Percentiles rank a stretch among this genome's conserved stretches.
Evolutionary conservation across 2,329 filamentous ascomycete species (phyloP).

Genomic region (Paracoccidioides brasiliensis): DNA sequence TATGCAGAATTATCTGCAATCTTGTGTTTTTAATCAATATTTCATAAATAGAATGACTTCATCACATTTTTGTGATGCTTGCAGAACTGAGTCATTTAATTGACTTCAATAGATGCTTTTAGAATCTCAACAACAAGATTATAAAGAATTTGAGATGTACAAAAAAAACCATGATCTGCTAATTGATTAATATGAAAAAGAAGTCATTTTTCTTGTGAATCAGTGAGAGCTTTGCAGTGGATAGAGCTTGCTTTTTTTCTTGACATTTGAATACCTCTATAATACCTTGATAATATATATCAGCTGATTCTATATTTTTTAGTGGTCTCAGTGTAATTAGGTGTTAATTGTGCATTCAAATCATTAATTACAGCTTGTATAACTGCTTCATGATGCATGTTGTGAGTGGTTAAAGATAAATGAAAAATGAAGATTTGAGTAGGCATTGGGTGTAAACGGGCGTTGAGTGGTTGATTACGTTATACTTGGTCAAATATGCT

Average conservation of each 20-base stretch:
- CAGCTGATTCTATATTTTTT: background rate
- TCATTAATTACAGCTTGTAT: background rate
- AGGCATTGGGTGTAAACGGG: background rate
- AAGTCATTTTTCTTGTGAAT: conserved; percentile 1
- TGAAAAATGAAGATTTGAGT: background rate
- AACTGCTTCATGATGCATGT: background rate
- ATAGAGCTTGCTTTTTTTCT: conserved; percentile 2
- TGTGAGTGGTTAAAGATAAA: background rate
- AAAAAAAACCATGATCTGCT: background rate
- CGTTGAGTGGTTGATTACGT: background rate
- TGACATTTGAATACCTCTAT: background rate
- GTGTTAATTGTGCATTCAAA: background rate
- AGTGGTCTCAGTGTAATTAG: background rate
- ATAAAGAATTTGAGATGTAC: background rate
- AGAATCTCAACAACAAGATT: background rate
- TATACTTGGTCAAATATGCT: too few species aligned
- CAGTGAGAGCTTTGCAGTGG: too few species aligned
- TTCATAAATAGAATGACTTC: conserved; percentile 1
- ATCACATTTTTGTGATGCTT: conserved; percentile 1
- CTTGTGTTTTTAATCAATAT: conserved; percentile 2
- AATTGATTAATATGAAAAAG: conserved; percentile 2
- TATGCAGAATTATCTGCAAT: conserved; percentile 5
- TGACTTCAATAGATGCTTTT: too few species aligned
- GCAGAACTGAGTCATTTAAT: background rate
- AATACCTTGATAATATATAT: background rate